phyloP scores from a whole-genome alignment of 2,329 filamentous ascomycete genomes.

The Fusarium xyrophilum region DNA sequence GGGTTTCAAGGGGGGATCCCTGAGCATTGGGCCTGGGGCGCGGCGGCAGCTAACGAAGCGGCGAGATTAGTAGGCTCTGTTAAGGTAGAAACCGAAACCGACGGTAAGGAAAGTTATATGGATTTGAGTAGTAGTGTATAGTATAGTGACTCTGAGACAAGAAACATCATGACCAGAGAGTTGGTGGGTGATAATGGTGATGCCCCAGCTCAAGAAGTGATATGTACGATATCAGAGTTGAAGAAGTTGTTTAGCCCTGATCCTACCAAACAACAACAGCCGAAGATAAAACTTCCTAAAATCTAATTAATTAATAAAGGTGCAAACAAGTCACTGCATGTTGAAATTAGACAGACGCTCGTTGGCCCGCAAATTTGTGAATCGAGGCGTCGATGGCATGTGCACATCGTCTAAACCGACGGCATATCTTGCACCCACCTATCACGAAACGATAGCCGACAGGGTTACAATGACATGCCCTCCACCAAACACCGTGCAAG shows the following conservation, averaged over 20 bases:
- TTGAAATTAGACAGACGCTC: conserved; percentile 33
- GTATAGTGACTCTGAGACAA: background rate
- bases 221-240: background rate
- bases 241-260: background rate
- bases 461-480: conserved; percentile 24
- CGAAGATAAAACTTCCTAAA: conserved; percentile 11
- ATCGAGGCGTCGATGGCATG: conserved; percentile 31
- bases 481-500: conserved; percentile 30
- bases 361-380: conserved; percentile 27
- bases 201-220: background rate
- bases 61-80: conserved; percentile 26
- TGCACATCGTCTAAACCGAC: conserved; percentile 32
- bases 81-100: conserved; percentile 27
- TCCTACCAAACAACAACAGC: background rate
- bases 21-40: conserved; percentile 33
- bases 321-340: conserved; percentile 20
- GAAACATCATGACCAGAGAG: background rate
- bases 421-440: conserved; percentile 43
- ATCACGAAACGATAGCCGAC: conserved; percentile 34
- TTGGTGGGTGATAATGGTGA: too few relatives aligned
- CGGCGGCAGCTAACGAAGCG: conserved; percentile 37
- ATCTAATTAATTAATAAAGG: conserved; percentile 7
- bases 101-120: conserved; percentile 8
- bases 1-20: conserved; percentile 61
- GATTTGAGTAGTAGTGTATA: background rate